Evolutionary conservation across 495 filamentous ascomycete species (phyloP).

Genomic region (Durotheca rogersii): DNA sequence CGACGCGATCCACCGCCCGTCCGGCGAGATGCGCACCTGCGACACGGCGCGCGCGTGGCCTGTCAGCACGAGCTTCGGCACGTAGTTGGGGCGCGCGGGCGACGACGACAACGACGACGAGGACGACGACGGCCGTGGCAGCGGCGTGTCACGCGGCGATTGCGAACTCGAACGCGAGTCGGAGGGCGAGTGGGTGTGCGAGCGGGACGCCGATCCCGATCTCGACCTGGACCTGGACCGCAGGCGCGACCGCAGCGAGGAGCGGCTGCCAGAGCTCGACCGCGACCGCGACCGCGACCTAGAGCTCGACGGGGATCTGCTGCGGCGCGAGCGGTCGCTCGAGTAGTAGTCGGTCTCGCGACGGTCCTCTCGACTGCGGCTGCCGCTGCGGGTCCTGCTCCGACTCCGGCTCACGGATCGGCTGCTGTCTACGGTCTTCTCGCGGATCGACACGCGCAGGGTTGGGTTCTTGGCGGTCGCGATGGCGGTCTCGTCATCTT

Average conservation of each 20-base stretch:
- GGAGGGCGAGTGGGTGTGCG: constrained; percentile 25
- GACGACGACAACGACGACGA: constrained; percentile 1
- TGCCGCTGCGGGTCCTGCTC: constrained; percentile 23
- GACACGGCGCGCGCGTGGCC: constrained; percentile 80
- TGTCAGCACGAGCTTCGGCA: constrained; percentile 48
- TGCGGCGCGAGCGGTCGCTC: constrained; percentile 34
- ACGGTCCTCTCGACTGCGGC: constrained; percentile 12
- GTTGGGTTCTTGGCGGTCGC: no score
- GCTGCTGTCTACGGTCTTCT: constrained; percentile 39
- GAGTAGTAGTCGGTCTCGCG: constrained; percentile 40
- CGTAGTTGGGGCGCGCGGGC: constrained; percentile 41
- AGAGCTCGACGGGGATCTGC: constrained; percentile 31
- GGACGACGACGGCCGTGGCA: constrained; percentile 5
- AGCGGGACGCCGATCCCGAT: constrained; percentile 18
- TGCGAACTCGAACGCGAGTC: constrained; percentile 23
- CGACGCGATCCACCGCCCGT: constrained; percentile 86
- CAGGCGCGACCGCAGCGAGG: constrained; percentile 42
- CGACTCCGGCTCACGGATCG: constrained; percentile 34
- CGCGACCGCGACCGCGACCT: constrained; percentile 38
- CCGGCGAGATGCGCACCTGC: constrained; percentile 87
- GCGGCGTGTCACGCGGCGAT: constrained; percentile 32
- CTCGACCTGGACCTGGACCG: constrained; percentile 41
- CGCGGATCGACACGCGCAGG: constrained; percentile 43
- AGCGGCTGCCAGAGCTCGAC: constrained; percentile 40
- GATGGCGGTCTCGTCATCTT: constrained; percentile 7